Base-by-base conservation (phyloP, 2,329 filamentous ascomycete genomes). In the Alternaria angustiovoidea region DNA sequence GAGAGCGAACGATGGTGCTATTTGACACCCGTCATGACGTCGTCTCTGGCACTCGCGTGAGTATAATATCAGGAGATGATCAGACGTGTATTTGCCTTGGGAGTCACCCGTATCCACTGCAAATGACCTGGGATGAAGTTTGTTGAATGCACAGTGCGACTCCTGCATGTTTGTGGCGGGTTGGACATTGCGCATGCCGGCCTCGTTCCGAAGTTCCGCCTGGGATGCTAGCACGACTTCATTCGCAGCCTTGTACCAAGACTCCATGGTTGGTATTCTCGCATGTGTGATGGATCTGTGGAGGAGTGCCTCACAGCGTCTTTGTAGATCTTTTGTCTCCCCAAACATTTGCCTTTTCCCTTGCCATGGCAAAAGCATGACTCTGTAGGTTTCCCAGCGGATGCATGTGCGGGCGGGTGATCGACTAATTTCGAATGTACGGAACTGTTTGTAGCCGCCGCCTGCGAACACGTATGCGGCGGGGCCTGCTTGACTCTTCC, bases 131-230 rank as follows among this genome's bases (percentile, higher is more conserved):
- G 56, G 51, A 55, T 57, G 34, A 22, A 34, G 52, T 11, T 52
- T 42, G 62, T 60, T 49, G 58, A 51, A 57, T 52, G 48, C 43
- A 34, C 52, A 41, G 48, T 48, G 56, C 59, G 39, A 57, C 24
- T 34, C 41, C 54, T 59, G 59, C 59, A 65, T 61, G 44, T 51
- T 59, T 63, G 62, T 57, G 53, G 64, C 52, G 54, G 56, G 49
- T 43, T 55, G 47, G 26, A 22, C 36, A 30, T 34, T 55, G 51
- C 47, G 49, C 61, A 52, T 56, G 38, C 41, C 43, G 42, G 57
- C 32, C 54, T 52, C 46, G 49, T 43, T 62, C 61, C 63, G 61
- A 46, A 26, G 28, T 55, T 46, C 61, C 61, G 59, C 54, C 58
- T 64, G 52, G 54, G 42, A 11, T 49, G 32, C 46, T 34, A 42